phyloP scores from a whole-genome alignment of 1,139 yeast species.

The Kodamaea suecica region DNA sequence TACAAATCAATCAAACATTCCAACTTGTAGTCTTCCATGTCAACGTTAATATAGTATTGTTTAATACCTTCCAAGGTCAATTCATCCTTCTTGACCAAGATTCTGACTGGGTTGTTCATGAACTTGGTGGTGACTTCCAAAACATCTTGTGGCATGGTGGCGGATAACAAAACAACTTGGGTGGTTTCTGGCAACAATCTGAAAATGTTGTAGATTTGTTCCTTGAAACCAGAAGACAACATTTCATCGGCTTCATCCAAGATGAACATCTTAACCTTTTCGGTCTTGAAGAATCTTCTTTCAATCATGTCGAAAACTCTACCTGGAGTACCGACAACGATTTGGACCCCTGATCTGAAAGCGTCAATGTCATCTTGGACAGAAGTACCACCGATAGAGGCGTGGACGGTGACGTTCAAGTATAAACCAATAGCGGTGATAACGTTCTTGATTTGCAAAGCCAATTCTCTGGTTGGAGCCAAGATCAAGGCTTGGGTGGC shows the following conservation, averaged over 20 bases:
- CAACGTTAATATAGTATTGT: conserved; percentile 94
- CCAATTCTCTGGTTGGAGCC: conserved; percentile 99
- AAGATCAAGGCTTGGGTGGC: conserved; percentile 91
- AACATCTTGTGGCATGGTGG: conserved; percentile 97
- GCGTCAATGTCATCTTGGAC: conserved; percentile 89
- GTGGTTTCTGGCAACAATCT: conserved; percentile 89
- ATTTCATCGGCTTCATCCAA: conserved; percentile 99
- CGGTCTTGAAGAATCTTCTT: conserved; percentile 87
- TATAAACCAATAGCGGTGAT: conserved; percentile 91
- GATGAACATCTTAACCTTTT: conserved; percentile 91
- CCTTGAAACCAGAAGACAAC: conserved; percentile 95
- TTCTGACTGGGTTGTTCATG: conserved; percentile 96
- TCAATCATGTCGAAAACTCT: conserved; percentile 97
- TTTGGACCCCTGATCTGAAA: conserved; percentile 88
- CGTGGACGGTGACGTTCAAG: conserved; percentile 92
- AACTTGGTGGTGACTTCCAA: conserved; percentile 94
- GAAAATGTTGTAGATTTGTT: conserved; percentile 96
- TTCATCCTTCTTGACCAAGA: conserved; percentile 97
- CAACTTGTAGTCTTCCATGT: conserved; percentile 87
- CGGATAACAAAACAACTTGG: conserved; percentile 94
- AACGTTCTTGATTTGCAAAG: conserved; percentile 95
- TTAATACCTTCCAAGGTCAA: conserved; percentile 97
- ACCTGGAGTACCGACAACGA: conserved; percentile 99
- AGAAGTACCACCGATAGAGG: conserved; percentile 98
- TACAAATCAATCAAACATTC: conserved; percentile 96